A percentile compares a stretch with the other conserved stretches of the same genome.
Conservation (phyloP, 106 monocot species). For the Vanilla planifolia region DNA sequence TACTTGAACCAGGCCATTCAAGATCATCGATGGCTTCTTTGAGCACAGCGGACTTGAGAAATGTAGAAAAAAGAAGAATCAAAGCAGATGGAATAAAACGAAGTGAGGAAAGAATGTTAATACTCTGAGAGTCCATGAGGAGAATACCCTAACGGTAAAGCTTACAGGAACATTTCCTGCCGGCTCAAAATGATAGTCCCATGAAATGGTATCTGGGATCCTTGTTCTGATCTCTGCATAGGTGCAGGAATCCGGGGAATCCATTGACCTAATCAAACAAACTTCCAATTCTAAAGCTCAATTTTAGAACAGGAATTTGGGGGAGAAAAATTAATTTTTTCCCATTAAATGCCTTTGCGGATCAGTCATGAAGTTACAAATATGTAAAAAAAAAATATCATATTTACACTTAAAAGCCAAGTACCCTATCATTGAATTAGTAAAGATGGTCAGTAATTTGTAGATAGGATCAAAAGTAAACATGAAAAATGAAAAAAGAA, state of each 20-base stretch:
- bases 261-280: constrained; percentile 59
- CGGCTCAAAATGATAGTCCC: constrained; percentile 88
- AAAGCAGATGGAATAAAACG: background rate
- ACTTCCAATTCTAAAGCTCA: constrained; percentile 29
- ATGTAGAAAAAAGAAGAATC: background rate
- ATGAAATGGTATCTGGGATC: constrained; percentile 86
- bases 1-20: constrained; percentile 90
- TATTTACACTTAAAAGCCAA: too few relatives aligned
- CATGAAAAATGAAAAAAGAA: too few relatives aligned
- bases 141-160: constrained; percentile 79
- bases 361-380: too few relatives aligned
- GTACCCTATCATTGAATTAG: too few relatives aligned
- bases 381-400: too few relatives aligned
- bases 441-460: too few relatives aligned
- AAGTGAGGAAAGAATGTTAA: background rate
- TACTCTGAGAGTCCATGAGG: too few relatives aligned
- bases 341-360: too few relatives aligned
- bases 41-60: constrained; percentile 60
- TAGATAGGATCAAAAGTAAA: too few relatives aligned
- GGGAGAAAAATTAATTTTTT: background rate
- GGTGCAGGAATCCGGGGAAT: constrained; percentile 65
- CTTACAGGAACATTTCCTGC: constrained; percentile 45
- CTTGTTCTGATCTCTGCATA: constrained; percentile 98
- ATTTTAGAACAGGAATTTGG: background rate
- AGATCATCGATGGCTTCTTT: constrained; percentile 98